Base-by-base conservation (phyloP, 148 eudicot species). In the Linanthus parryae region DNA sequence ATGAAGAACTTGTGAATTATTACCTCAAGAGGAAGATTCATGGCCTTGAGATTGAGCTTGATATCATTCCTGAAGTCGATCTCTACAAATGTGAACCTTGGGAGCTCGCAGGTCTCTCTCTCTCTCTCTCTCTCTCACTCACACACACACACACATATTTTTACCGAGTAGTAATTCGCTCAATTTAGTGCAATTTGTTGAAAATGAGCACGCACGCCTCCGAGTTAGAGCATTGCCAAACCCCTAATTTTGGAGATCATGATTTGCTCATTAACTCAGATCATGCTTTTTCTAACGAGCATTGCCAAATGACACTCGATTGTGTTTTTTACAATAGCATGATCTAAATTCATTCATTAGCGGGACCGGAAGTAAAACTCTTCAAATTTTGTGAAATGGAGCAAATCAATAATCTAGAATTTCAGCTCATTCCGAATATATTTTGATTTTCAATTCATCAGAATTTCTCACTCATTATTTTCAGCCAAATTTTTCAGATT, bases 1-100 rank as follows among this genome's bases (percentile, higher is more conserved):
- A 83, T 56, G 91, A 83, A 55, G 91, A 83, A 72, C 91, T 83
- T 21, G 91, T 83, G n/a, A 80, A 80, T 59, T 83, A 83, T 47
- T 83, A 83, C 57, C 83, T 83, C 55, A 80, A 80, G 61, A 69
- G 91, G 53, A 83, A 83, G 56, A 79, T 83, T 21, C 76, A 77
- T 51, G 86, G 91, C 19, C 75, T 49, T 48, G 81, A 73, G 55
- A 83, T 83, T 46, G 91, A 83, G 56, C 83, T 83, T 27, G 91
- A 83, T 45, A 83, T 83, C 18, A 83, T 83, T 15, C 91, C 91
- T 1, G 91, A 83, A 51, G 80, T 83, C 41, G 91, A 83, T 74
- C 85, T 83, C 54, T 83, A 83, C 76, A 83, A 83, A 77, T 80
- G 85, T 62, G 91, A 83, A 68, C 91, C 91, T 18, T 83, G 91